phyloP scores from a whole-genome alignment of 768 basidiomycete species.

The Phanerochaete sordida region DNA sequence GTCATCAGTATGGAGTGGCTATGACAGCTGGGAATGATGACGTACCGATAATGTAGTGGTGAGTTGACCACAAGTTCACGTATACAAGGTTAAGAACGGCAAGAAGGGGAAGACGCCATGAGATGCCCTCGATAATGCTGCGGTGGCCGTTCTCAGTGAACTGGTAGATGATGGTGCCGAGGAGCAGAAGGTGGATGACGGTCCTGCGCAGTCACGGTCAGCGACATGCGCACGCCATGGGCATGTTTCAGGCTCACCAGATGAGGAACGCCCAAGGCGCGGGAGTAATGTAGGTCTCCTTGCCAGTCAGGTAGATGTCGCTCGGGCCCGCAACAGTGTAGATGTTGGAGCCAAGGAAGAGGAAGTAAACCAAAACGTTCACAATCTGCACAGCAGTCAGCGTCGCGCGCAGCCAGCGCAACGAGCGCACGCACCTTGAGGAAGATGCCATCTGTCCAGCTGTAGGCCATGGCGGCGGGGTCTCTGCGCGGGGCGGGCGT shows the following conservation, averaged over 20 bases:
- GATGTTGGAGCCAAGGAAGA: constrained; percentile 88
- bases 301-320: constrained; percentile 66
- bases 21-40: constrained; percentile 1
- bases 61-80: constrained; percentile 79
- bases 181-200: constrained; percentile 84
- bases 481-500: background rate
- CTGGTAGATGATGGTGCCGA: constrained; percentile 90
- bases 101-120: constrained; percentile 90
- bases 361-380: constrained; percentile 79
- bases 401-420: background rate
- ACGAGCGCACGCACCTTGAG: constrained; percentile 57
- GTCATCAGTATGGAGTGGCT: constrained; percentile 18
- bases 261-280: constrained; percentile 90
- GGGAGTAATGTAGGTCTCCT: constrained; percentile 93
- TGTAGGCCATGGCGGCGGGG: constrained; percentile 24
- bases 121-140: constrained; percentile 80
- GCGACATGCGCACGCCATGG: background rate
- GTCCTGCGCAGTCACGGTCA: constrained; percentile 45
- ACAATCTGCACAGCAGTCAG: constrained; percentile 44
- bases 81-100: constrained; percentile 86
- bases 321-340: constrained; percentile 79
- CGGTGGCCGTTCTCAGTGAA: constrained; percentile 76
- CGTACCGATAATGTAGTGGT: constrained; percentile 67
- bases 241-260: constrained; percentile 49
- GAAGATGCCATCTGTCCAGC: constrained; percentile 76